phyloP scores from a whole-genome alignment of 1,284 basidiomycete genomes.

The Apiotrichum gamsii region DNA sequence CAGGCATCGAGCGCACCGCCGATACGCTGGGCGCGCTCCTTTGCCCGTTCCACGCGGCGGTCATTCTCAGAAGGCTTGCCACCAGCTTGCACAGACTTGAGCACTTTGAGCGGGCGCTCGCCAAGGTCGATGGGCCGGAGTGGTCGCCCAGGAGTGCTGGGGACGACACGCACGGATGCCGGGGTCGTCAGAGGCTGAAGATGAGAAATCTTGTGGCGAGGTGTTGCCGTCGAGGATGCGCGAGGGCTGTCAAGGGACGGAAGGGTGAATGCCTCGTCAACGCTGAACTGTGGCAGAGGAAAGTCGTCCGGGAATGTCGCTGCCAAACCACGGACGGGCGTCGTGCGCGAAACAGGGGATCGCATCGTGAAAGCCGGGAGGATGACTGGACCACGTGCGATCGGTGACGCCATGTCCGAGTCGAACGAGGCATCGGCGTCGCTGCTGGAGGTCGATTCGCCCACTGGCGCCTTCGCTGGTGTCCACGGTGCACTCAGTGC shows the following conservation, averaged over 20 bases:
- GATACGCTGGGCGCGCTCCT: not conserved
- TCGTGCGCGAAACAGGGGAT: not conserved
- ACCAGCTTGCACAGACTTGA: no score
- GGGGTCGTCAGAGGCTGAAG: no score
- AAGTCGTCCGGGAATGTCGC: not conserved
- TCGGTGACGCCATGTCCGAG: slow-evolving; percentile 26
- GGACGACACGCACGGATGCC: no score
- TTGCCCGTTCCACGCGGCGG: not conserved
- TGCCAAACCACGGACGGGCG: not conserved
- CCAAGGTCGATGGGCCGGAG: no score
- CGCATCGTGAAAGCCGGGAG: slow-evolving; percentile 22
- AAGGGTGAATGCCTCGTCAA: not conserved
- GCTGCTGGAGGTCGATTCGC: no score
- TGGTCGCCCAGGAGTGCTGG: no score
- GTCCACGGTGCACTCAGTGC: no score
- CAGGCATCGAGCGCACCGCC: not conserved
- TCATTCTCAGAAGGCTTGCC: no score
- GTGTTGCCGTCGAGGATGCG: no score
- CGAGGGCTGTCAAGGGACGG: slow-evolving; percentile 6
- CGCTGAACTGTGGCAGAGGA: not conserved
- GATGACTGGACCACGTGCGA: slow-evolving; percentile 32
- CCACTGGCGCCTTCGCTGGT: no score
- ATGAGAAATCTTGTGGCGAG: no score
- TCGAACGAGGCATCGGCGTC: slow-evolving; percentile 7
- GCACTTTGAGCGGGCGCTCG: no score